Evolutionary conservation across 192 early-diverging fungal species (phyloP).

Genomic region (Coemansia sp.): DNA sequence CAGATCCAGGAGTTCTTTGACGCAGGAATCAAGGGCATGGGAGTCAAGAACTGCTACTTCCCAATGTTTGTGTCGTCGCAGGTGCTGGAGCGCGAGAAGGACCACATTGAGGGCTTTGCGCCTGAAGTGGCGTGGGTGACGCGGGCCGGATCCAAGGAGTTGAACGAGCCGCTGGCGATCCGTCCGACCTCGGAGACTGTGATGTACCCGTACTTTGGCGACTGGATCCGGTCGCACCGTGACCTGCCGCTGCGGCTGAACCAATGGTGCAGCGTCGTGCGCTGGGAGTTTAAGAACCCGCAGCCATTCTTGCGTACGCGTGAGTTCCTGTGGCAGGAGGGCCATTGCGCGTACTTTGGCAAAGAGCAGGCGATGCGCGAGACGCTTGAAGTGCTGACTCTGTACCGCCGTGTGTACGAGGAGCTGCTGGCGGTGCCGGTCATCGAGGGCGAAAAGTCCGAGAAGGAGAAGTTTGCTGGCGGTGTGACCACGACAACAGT

Average conservation of each 20-base stretch:
- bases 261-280: constrained; percentile 99
- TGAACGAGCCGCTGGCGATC: constrained; percentile 96
- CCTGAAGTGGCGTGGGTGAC: constrained; percentile 99
- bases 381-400: constrained; percentile 84
- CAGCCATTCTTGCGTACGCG: constrained; percentile 98
- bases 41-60: constrained; percentile 98
- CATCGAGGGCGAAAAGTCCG: constrained; percentile 93
- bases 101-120: constrained; percentile 98
- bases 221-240: constrained; percentile 96
- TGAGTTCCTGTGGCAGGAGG: constrained; percentile 99
- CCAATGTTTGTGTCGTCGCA: constrained; percentile 96
- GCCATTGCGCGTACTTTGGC: constrained; percentile 94
- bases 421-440: constrained; percentile 97
- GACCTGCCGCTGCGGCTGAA: constrained; percentile 95
- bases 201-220: constrained; percentile 99
- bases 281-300: constrained; percentile 99
- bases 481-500: constrained; percentile 96
- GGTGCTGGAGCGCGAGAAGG: constrained; percentile 93
- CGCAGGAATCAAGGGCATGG: constrained; percentile 80
- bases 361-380: constrained; percentile 84
- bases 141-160: constrained; percentile 84
- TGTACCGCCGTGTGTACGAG: constrained; percentile 96
- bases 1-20: constrained; percentile 95
- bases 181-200: constrained; percentile 99
- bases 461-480: constrained; percentile 99